These are phyloP conservation scores for Tylopilus vinaceipallidus DNA, from an alignment of 768 basidiomycete genomes.

Conservation along the genomic window DNA sequence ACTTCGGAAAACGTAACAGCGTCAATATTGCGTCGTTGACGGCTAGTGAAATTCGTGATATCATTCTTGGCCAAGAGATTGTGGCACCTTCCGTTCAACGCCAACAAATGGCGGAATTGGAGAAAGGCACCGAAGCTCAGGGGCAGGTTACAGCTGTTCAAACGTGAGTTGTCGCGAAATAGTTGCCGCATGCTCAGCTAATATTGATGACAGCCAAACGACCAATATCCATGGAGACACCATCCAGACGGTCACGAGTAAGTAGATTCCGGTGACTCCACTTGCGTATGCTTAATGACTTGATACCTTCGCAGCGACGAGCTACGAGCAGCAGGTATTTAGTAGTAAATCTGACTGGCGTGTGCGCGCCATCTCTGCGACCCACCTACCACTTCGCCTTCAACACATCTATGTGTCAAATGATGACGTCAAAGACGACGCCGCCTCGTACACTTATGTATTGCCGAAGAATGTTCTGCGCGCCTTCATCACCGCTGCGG, in stretches of 20 bases:
- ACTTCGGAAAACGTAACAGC: conserved; percentile 98
- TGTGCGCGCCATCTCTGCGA: conserved; percentile 95
- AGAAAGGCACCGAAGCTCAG: conserved; percentile 94
- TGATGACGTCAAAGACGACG: conserved; percentile 98
- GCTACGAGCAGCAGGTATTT: conserved; percentile 98
- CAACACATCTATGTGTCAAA: conserved; percentile 99
- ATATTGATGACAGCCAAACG: conserved; percentile 59
- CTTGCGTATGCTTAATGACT: neutral
- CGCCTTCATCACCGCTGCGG: conserved; percentile 89
- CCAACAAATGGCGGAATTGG: conserved; percentile 98
- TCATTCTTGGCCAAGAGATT: conserved; percentile 99
- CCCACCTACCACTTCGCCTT: conserved; percentile 91
- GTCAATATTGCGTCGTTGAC: conserved; percentile 98
- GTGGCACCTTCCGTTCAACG: conserved; percentile 93
- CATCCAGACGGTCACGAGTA: conserved; percentile 92
- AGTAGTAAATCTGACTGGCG: conserved; percentile 99
- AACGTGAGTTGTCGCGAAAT: conserved; percentile 48
- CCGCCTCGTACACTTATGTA: conserved; percentile 91
- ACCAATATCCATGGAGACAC: conserved; percentile 97
- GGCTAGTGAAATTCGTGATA: conserved; percentile 94
- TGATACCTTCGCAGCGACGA: conserved; percentile 59
- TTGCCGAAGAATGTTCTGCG: conserved; percentile 96
- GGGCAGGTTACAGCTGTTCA: conserved; percentile 94
- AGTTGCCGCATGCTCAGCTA: neutral
- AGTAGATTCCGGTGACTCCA: conserved; percentile 23